These are phyloP conservation scores for Blumeria graminis DNA, from an alignment of 2,329 filamentous ascomycete genomes.

Conservation along the genomic window DNA sequence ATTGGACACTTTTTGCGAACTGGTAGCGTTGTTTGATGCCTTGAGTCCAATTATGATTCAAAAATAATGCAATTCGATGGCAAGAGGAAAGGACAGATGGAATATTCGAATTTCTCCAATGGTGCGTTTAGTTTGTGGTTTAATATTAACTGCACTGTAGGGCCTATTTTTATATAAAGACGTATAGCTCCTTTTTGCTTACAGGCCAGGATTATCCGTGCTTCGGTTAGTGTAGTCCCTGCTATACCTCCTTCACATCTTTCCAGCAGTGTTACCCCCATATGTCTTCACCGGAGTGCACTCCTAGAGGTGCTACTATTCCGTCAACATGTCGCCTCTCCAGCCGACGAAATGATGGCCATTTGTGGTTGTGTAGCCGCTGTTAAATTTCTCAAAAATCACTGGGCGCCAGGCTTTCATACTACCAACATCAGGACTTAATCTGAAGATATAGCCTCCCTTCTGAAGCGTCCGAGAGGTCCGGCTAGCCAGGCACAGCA, in stretches of 20 bases:
- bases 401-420: neutral
- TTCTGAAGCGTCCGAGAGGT: neutral
- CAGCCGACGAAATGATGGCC: neutral
- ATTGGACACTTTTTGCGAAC: no score
- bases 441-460: neutral
- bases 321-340: neutral
- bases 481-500: neutral
- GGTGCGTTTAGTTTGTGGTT: no score
- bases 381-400: neutral
- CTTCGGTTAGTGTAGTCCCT: no score
- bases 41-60: no score
- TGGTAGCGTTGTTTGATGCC: no score
- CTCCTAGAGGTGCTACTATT: neutral
- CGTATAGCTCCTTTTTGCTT: no score
- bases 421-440: neutral
- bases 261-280: neutral
- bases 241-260: neutral
- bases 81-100: no score
- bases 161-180: no score
- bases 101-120: no score
- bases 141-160: no score
- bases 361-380: neutral
- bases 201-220: no score
- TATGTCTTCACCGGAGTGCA: neutral
- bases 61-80: no score